Conservation (phyloP, 768 basidiomycete genomes). For the Suillus ampliporus region DNA sequence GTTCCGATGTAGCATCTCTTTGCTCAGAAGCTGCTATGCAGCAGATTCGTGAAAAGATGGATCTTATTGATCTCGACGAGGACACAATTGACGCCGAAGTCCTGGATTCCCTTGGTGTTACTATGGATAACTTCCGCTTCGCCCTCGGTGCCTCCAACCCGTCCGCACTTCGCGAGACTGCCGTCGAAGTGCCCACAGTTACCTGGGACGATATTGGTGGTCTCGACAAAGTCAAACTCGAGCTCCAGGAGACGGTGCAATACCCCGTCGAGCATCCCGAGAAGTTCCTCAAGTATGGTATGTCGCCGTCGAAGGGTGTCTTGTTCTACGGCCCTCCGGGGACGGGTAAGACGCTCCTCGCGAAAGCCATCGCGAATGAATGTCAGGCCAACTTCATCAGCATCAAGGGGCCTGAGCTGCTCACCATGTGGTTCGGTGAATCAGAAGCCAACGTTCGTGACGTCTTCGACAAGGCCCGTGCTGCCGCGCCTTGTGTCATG, state of each 20-base stretch:
- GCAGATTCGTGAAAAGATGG: conserved; percentile 99
- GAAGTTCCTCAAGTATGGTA: conserved; percentile 99
- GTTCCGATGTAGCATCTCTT: conserved; percentile 95
- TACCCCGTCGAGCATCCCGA: conserved; percentile 99
- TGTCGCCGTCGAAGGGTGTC: conserved; percentile 99
- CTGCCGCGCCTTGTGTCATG: conserved; percentile 99
- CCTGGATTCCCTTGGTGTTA: conserved; percentile 97
- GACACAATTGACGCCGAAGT: conserved; percentile 99
- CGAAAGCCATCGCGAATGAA: conserved; percentile 99
- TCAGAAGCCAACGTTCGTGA: conserved; percentile 99
- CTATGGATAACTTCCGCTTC: conserved; percentile 99
- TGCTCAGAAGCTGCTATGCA: conserved; percentile 99
- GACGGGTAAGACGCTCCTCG: conserved; percentile 98
- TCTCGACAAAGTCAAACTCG: conserved; percentile 98
- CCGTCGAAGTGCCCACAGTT: conserved; percentile 98
- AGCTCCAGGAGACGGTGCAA: conserved; percentile 98
- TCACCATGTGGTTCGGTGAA: conserved; percentile 99
- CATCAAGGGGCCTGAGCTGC: conserved; percentile 98
- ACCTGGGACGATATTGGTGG: conserved; percentile 99
- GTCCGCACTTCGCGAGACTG: conserved; percentile 97
- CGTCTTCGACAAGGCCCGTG: conserved; percentile 99
- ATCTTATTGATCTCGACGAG: conserved; percentile 92
- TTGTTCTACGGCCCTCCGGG: conserved; percentile 99
- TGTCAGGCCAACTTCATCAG: conserved; percentile 99
- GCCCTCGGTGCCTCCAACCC: conserved; percentile 98